Base-by-base conservation (phyloP, 352 stramenopile species). In the Halophytophthora batemanensis region DNA sequence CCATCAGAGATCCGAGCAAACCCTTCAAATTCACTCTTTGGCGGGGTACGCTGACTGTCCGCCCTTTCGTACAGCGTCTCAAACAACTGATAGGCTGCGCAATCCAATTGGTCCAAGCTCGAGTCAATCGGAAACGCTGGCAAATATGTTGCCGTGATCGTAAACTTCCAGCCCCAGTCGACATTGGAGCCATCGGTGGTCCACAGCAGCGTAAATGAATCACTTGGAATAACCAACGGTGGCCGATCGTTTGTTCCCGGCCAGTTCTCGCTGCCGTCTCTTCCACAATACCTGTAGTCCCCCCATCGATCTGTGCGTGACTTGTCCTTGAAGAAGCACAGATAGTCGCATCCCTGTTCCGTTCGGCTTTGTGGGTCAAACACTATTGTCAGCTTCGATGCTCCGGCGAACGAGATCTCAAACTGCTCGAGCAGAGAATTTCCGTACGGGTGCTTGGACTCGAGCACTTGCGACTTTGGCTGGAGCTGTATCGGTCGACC, bases 131-230 rank as follows among this genome's bases (percentile, higher is more conserved):
- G 69, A 21, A 58, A 50, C 10, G 78, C 56, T 1, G 69, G 59
- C 10, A 69, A 47, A 60, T 87, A 93, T 21, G 86, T 72, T 5
- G 81, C 78, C 15, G 61, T 68, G 0, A 93, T 79, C 7, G 69
- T 87, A 39, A 94, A 91, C 41, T 87, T 83, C 72, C 82, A 93
- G 0, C 86, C 86, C 89, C 89, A 97, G 21, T 96, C 87, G 22
- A 91, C 84, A 55, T 95, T 96, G 7, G 79, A 86, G 0, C 66
- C 67, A 61, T 97, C 89, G 0, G 85, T 92, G 43, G 63, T 74
- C 81, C 92, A 97, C 17, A 94, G 57, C 15, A 96, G 47, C 18
- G 70, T 86, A 44, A 96, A 96, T 6, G 80, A 87, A 25, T 88
- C 79, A 0, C 70, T 65, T 6, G 71, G 57, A 33, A 97, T 93